These are phyloP conservation scores for Xylariaceae sp. DNA, from an alignment of 2,329 filamentous ascomycete genomes.

Conservation along the genomic window DNA sequence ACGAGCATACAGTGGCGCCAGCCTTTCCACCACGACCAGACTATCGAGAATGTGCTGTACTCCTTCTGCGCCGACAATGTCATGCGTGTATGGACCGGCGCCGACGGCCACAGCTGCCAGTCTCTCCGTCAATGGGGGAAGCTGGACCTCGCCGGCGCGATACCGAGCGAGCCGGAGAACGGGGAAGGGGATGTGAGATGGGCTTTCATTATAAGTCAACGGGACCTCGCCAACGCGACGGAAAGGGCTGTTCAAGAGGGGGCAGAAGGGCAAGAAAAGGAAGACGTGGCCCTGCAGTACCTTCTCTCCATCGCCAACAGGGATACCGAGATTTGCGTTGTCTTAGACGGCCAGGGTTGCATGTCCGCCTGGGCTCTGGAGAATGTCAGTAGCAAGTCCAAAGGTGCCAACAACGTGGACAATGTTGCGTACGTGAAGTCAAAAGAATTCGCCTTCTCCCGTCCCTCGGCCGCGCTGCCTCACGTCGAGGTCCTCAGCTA, in stretches of 20 bases:
- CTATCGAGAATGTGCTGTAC: constrained; percentile 79
- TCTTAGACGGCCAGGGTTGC: constrained; percentile 73
- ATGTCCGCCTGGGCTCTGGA: constrained; percentile 93
- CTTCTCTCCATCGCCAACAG: constrained; percentile 79
- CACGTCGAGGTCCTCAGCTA: constrained; percentile 69
- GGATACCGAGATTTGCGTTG: constrained; percentile 78
- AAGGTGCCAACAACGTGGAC: constrained; percentile 64
- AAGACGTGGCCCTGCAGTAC: constrained; percentile 71
- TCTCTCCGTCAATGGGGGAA: constrained; percentile 73
- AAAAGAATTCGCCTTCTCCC: constrained; percentile 41
- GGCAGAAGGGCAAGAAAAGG: constrained; percentile 48
- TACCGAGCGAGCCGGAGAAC: constrained; percentile 37
- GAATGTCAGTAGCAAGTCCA: constrained; percentile 66
- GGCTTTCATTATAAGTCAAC: constrained; percentile 75
- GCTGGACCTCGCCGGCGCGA: constrained; percentile 67
- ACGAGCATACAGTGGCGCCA: constrained; percentile 80
- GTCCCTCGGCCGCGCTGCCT: constrained; percentile 13
- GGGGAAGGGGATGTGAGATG: constrained; percentile 43
- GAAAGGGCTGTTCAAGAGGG: constrained; percentile 63
- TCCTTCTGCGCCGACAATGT: constrained; percentile 77
- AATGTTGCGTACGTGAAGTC: constrained; percentile 74
- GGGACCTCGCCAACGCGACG: constrained; percentile 70
- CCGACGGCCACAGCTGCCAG: constrained; percentile 62
- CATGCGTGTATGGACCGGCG: constrained; percentile 75
- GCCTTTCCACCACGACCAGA: constrained; percentile 69